phyloP scores from a whole-genome alignment of 768 basidiomycete species.

The Russula sp. region DNA sequence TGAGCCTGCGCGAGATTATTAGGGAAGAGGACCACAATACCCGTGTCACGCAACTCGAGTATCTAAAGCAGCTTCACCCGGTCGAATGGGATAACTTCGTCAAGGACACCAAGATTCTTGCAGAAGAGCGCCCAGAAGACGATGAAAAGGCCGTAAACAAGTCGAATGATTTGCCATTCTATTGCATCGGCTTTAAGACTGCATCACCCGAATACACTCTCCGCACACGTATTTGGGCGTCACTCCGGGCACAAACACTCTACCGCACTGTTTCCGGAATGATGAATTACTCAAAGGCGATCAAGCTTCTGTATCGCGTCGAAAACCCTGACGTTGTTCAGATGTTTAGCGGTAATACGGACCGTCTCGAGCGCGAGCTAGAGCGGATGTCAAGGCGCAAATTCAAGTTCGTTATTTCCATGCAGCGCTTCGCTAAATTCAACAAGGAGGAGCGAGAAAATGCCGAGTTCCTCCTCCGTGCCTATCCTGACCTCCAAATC shows the following conservation, averaged over 20 bases:
- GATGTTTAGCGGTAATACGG: constrained; percentile 92
- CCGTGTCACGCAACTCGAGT: constrained; percentile 94
- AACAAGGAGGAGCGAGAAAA: constrained; percentile 99
- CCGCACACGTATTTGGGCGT: constrained; percentile 98
- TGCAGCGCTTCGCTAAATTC: constrained; percentile 99
- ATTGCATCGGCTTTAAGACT: constrained; percentile 99
- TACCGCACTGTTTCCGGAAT: constrained; percentile 99
- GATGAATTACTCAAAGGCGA: constrained; percentile 99
- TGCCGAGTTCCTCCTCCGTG: constrained; percentile 93
- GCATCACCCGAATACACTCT: constrained; percentile 98
- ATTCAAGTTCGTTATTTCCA: constrained; percentile 97
- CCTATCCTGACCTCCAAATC: constrained; percentile 97
- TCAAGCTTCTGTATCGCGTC: constrained; percentile 97
- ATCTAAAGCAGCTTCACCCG: constrained; percentile 96
- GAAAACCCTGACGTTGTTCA: constrained; percentile 98
- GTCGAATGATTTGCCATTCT: constrained; percentile 94
- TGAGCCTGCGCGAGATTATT: constrained; percentile 96
- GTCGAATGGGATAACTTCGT: constrained; percentile 99
- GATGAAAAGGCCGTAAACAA: constrained; percentile 68
- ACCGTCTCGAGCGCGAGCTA: constrained; percentile 89
- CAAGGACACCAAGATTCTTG: constrained; percentile 97
- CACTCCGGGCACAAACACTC: constrained; percentile 93
- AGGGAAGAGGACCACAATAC: constrained; percentile 96
- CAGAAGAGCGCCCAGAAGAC: constrained; percentile 63
- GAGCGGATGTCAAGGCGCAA: constrained; percentile 96